phyloP scores from a whole-genome alignment of 176 grass and related monocot genomes.

The Oryza australiensis region DNA sequence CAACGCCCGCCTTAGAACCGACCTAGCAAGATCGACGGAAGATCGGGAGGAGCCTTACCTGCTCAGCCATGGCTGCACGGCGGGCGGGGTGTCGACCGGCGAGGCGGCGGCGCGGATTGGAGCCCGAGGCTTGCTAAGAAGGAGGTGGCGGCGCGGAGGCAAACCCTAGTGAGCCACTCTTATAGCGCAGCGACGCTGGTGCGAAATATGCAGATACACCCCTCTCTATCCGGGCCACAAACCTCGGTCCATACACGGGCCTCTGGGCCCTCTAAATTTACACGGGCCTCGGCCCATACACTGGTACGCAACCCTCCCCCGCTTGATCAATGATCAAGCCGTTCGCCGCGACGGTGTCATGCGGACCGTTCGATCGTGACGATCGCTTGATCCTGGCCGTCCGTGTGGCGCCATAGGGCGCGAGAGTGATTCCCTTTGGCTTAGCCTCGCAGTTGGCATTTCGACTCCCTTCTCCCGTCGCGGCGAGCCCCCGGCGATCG shows the following conservation, averaged over 20 bases:
- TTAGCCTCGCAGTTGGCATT: too few species aligned
- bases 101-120: conserved; percentile 16
- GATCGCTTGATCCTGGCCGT: background rate
- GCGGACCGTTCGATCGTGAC: conserved; percentile 25
- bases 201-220: conserved; percentile 7
- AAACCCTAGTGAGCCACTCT: conserved; percentile 46
- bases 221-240: background rate
- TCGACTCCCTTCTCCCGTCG: background rate
- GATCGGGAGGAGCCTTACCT: conserved; percentile 35
- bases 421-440: too few species aligned
- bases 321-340: conserved; percentile 8
- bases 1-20: background rate
- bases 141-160: conserved; percentile 25
- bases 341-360: background rate
- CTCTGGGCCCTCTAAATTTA: background rate
- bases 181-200: conserved; percentile 8
- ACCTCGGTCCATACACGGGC: background rate
- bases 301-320: background rate
- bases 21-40: background rate
- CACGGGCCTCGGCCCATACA: background rate
- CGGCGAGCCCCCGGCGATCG: background rate
- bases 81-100: background rate
- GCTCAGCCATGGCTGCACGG: conserved; percentile 71
- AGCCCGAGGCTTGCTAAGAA: background rate
- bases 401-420: background rate